Percentiles rank a stretch among this genome's conserved stretches.
Conservation (phyloP, 352 stramenopile genomes). For the Pythium chondricola region DNA sequence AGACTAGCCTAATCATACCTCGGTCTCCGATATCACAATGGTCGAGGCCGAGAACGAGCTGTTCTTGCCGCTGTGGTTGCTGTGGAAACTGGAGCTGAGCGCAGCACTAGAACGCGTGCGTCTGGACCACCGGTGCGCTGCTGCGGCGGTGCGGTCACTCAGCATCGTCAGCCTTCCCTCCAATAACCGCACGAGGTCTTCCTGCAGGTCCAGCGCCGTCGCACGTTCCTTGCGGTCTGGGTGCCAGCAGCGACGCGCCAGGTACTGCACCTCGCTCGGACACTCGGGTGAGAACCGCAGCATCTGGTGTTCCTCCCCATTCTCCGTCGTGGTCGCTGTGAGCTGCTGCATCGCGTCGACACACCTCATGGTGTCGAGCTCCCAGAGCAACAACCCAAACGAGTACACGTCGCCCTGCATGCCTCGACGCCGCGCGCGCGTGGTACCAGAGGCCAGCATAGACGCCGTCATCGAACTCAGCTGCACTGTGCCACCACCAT, state of each 20-base stretch:
- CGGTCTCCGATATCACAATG: constrained; percentile 16
- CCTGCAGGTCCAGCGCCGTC: constrained; percentile 65
- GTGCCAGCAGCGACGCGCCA: constrained; percentile 61
- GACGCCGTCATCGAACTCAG: constrained; percentile 6
- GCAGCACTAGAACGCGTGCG: constrained; percentile 34
- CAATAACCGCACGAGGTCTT: constrained; percentile 62
- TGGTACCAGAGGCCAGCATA: constrained; percentile 7
- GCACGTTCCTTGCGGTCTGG: constrained; percentile 34
- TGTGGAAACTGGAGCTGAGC: constrained; percentile 12
- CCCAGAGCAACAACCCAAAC: constrained; percentile 68
- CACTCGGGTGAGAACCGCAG: constrained; percentile 63
- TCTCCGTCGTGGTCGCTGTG: constrained; percentile 9
- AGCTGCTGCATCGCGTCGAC: constrained; percentile 50
- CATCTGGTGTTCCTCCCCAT: constrained; percentile 37
- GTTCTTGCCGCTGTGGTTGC: not conserved
- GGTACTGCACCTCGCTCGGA: constrained; percentile 40
- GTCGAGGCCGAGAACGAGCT: constrained; percentile 11
- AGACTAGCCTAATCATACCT: constrained; percentile 15
- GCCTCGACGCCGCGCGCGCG: constrained; percentile 4
- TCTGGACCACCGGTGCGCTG: constrained; percentile 49
- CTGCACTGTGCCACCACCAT: not conserved
- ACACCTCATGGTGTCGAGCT: constrained; percentile 69
- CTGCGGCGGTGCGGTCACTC: constrained; percentile 13
- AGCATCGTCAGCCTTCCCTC: constrained; percentile 50
- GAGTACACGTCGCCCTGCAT: constrained; percentile 54